Conservation (phyloP, 345 rosid genomes). For the Physaria fendleri region DNA sequence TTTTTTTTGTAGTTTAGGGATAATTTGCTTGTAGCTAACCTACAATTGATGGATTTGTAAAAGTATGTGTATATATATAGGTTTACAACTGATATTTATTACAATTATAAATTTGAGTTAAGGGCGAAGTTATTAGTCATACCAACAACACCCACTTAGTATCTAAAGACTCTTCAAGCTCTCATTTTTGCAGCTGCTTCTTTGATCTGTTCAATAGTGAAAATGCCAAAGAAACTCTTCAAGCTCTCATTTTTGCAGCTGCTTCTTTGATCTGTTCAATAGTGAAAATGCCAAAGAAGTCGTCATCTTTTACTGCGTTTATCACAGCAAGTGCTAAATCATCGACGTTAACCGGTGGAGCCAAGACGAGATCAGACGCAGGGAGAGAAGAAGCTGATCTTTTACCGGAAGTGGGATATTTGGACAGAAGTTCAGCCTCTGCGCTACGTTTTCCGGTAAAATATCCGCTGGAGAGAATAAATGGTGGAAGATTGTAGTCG, state of each 20-base stretch:
- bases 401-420: constrained; percentile 78
- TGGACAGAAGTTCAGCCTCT: constrained; percentile 82
- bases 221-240: constrained; percentile 31
- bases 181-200: constrained; percentile 73
- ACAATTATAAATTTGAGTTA: not conserved
- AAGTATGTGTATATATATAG: too few species aligned
- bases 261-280: constrained; percentile 95
- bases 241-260: constrained; percentile 57
- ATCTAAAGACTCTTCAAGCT: constrained; percentile 27
- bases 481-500: constrained; percentile 85
- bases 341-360: constrained; percentile 73
- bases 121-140: not conserved
- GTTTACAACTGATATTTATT: not conserved
- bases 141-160: not conserved
- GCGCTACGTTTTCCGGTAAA: constrained; percentile 89
- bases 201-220: constrained; percentile 93
- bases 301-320: constrained; percentile 64
- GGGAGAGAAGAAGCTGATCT: constrained; percentile 39
- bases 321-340: constrained; percentile 72
- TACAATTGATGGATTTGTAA: too few species aligned
- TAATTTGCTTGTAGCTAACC: too few species aligned
- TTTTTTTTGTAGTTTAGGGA: too few species aligned
- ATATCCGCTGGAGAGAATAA: constrained; percentile 69
- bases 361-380: constrained; percentile 73
- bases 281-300: constrained; percentile 76